Conservation (phyloP, 1,139 yeast species). For the Magnusiomyces tetraspermus region DNA sequence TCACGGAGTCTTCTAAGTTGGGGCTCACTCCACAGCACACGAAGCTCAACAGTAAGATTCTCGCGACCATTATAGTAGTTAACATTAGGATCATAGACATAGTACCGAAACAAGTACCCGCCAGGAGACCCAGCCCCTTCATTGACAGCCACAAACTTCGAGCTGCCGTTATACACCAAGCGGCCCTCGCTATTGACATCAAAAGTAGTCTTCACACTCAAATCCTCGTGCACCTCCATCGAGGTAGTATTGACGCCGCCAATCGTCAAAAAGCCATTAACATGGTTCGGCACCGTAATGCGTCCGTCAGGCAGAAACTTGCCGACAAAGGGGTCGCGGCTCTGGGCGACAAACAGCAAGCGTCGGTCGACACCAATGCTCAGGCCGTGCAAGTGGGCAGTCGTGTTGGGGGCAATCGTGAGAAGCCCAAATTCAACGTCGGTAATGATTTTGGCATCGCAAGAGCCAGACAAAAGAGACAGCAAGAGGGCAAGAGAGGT, state of each 20-base stretch:
- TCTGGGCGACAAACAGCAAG: background rate
- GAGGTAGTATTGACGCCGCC: slow-evolving; percentile 1
- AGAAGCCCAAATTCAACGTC: slow-evolving; percentile 2
- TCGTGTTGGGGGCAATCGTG: background rate
- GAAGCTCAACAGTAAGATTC: background rate
- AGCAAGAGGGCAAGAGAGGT: background rate
- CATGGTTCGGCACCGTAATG: background rate
- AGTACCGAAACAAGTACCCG: background rate
- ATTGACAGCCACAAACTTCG: background rate
- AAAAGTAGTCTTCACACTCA: background rate
- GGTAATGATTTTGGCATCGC: background rate
- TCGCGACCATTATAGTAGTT: background rate
- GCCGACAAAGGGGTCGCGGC: slow-evolving; percentile 2
- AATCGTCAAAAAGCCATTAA: background rate
- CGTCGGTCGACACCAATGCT: background rate
- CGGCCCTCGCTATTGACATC: background rate
- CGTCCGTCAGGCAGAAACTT: background rate
- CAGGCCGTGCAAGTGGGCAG: background rate
- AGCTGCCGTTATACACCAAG: background rate
- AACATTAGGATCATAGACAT: background rate
- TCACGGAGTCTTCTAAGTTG: too few relatives aligned
- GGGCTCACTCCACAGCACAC: background rate
- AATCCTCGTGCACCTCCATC: background rate
- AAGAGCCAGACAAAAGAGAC: background rate
- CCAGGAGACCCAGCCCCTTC: background rate